Evolutionary conservation across 129 eudicot species (phyloP).

Genomic region (Saussurea involucrata): DNA sequence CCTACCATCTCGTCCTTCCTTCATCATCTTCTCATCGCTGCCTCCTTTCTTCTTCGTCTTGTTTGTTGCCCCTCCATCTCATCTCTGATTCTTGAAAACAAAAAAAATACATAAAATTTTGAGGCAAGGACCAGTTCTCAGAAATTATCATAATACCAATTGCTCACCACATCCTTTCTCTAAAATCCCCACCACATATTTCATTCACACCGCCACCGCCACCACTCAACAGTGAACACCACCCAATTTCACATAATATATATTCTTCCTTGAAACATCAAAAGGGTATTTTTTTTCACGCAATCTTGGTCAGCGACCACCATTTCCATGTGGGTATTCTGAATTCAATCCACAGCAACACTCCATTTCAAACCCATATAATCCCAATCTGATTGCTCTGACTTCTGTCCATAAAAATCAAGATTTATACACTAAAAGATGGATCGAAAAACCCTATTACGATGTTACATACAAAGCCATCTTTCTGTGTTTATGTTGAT

Average conservation of each 20-base stretch:
- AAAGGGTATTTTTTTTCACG: neutral
- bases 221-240: slow-evolving; percentile 4
- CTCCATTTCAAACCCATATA: neutral
- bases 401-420: neutral
- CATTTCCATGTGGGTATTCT: slow-evolving; percentile 7
- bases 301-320: neutral
- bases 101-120: neutral
- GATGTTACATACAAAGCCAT: slow-evolving; percentile 66
- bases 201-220: slow-evolving; percentile 1
- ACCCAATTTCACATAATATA: neutral
- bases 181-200: slow-evolving; percentile 10
- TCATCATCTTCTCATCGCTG: too few species aligned
- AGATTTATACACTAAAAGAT: neutral
- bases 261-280: neutral
- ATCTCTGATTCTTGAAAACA: neutral
- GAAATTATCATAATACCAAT: too few species aligned
- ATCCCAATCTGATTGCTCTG: slow-evolving; percentile 23
- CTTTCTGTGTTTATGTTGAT: slow-evolving; percentile 57
- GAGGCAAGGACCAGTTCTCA: too few species aligned
- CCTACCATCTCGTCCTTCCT: too few species aligned
- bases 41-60: too few species aligned
- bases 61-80: too few species aligned
- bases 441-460: neutral
- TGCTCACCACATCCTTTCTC: slow-evolving; percentile 9
- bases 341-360: neutral